Conservation (phyloP, 2,329 filamentous ascomycete genomes). For the Ophiostoma novo-ulmi region DNA sequence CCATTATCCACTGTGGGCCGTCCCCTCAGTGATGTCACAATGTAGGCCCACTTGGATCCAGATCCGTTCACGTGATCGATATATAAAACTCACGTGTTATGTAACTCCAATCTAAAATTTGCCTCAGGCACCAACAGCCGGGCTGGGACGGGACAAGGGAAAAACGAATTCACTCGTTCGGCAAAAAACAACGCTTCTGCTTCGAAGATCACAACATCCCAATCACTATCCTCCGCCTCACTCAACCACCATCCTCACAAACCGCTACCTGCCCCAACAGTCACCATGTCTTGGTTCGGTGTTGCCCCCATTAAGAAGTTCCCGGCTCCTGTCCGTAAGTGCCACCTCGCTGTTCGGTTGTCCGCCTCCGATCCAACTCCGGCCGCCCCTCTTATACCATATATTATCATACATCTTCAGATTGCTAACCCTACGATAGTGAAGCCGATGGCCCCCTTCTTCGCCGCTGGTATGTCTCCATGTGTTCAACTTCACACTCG, state of each 20-base stretch:
- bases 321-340: constrained; percentile 70
- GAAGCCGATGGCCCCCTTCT: constrained; percentile 89
- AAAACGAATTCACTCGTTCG: constrained; percentile 14
- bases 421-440: constrained; percentile 48
- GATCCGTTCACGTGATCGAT: not conserved
- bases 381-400: not conserved
- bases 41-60: not conserved
- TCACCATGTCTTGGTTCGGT: constrained; percentile 71
- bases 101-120: not conserved
- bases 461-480: constrained; percentile 72
- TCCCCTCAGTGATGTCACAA: not conserved
- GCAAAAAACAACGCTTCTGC: constrained; percentile 22
- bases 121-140: constrained; percentile 24
- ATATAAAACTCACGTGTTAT: not conserved
- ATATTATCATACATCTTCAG: not conserved
- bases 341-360: constrained; percentile 18
- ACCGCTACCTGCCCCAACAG: constrained; percentile 42
- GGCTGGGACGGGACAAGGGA: constrained; percentile 22
- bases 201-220: not conserved
- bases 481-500: not conserved
- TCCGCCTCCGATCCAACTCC: constrained; percentile 32
- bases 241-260: not conserved
- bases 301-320: constrained; percentile 68
- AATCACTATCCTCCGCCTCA: constrained; percentile 1
- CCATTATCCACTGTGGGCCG: constrained; percentile 2